These are phyloP conservation scores for Penicillium sp. DNA, from an alignment of 2,329 filamentous ascomycete genomes.

Conservation along the genomic window DNA sequence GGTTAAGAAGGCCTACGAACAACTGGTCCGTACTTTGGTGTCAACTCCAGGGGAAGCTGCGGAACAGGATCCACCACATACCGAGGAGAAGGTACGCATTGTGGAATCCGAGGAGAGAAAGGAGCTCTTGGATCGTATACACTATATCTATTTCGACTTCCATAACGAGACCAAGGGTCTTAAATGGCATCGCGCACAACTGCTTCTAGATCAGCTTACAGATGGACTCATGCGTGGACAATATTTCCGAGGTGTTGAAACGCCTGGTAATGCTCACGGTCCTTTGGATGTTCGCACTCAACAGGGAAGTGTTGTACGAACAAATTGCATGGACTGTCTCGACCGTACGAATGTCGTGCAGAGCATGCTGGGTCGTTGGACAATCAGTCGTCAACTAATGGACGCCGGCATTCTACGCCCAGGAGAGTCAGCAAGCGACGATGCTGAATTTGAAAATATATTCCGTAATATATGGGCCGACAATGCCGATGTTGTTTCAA, in stretches of 20 bases:
- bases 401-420: slow-evolving; percentile 75
- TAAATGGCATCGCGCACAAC: slow-evolving; percentile 84
- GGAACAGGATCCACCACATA: slow-evolving; percentile 58
- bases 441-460: slow-evolving; percentile 76
- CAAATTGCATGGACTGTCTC: slow-evolving; percentile 99
- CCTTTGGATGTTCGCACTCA: slow-evolving; percentile 73
- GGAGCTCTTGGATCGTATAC: slow-evolving; percentile 73
- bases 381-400: slow-evolving; percentile 80
- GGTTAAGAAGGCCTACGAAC: slow-evolving; percentile 91
- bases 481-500: slow-evolving; percentile 93
- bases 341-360: slow-evolving; percentile 98
- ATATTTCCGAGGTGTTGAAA: slow-evolving; percentile 90
- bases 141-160: slow-evolving; percentile 98
- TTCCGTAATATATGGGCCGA: slow-evolving; percentile 99
- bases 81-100: slow-evolving; percentile 75
- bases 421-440: slow-evolving; percentile 75
- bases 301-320: slow-evolving; percentile 88
- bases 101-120: slow-evolving; percentile 61
- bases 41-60: slow-evolving; percentile 63
- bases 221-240: slow-evolving; percentile 72
- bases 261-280: slow-evolving; percentile 66
- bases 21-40: slow-evolving; percentile 74
- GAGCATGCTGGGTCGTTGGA: slow-evolving; percentile 89
- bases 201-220: slow-evolving; percentile 77
- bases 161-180: slow-evolving; percentile 96